These are phyloP conservation scores for Miscanthus lutarioriparius DNA, from an alignment of 176 grass and related monocot genomes.

Conservation along the genomic window DNA sequence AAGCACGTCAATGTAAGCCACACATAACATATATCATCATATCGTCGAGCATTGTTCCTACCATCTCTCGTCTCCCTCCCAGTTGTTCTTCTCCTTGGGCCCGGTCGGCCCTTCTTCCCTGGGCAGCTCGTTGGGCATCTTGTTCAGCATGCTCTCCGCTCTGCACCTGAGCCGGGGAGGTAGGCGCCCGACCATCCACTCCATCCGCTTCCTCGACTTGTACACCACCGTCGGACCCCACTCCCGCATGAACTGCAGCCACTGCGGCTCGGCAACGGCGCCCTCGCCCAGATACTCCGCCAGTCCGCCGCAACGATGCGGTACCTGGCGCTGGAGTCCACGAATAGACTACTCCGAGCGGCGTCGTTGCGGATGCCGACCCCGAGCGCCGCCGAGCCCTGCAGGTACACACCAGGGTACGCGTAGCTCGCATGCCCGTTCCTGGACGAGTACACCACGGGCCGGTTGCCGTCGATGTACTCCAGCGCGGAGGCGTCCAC, in stretches of 20 bases:
- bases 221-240: constrained; percentile 81
- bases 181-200: constrained; percentile 37
- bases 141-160: constrained; percentile 60
- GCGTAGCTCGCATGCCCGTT: constrained; percentile 83
- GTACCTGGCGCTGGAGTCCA: constrained; percentile 74
- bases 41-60: constrained; percentile 6
- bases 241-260: constrained; percentile 86
- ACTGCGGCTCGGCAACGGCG: constrained; percentile 51
- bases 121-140: constrained; percentile 73
- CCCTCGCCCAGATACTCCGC: constrained; percentile 66
- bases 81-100: constrained; percentile 91
- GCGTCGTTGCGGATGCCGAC: constrained; percentile 68
- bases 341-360: constrained; percentile 41
- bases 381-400: constrained; percentile 65
- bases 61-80: constrained; percentile 83
- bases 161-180: constrained; percentile 45
- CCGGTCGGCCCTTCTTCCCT: constrained; percentile 87
- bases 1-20: neutral
- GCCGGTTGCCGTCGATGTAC: constrained; percentile 56
- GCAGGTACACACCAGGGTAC: constrained; percentile 66
- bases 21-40: neutral
- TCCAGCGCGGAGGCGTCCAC: constrained; percentile 71
- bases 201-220: constrained; percentile 53
- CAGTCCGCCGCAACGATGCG: constrained; percentile 61
- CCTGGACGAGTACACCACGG: constrained; percentile 66